Evolutionary conservation across 495 filamentous ascomycete species (phyloP).

Genomic region (Penicillium pulvis): DNA sequence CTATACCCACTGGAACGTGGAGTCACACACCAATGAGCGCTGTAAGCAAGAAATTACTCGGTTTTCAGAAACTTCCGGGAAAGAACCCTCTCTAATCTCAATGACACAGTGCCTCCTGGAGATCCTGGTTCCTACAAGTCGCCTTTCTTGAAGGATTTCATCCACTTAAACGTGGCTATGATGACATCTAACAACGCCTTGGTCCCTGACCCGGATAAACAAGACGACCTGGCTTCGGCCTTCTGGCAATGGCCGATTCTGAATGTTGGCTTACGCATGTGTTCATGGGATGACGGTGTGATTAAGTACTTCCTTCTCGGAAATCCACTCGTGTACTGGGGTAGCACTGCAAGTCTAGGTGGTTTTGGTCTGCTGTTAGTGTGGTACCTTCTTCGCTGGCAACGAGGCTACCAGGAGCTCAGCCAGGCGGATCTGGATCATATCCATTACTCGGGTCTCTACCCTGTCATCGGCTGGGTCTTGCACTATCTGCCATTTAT

Average conservation of each 20-base stretch:
- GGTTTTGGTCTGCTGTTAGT: constrained; percentile 68
- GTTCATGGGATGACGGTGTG: constrained; percentile 93
- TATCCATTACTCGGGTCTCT: constrained; percentile 90
- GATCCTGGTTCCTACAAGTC: constrained; percentile 94
- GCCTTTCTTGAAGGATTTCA: constrained; percentile 93
- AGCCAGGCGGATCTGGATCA: constrained; percentile 79
- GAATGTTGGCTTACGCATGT: constrained; percentile 95
- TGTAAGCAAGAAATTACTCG: constrained; percentile 60
- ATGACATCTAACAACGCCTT: constrained; percentile 99
- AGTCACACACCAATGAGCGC: constrained; percentile 91
- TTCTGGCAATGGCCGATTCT: constrained; percentile 99
- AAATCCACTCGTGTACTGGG: constrained; percentile 97
- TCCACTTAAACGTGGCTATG: constrained; percentile 98
- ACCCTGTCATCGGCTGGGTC: constrained; percentile 92
- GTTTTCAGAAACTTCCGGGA: not conserved
- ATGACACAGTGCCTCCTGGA: constrained; percentile 73
- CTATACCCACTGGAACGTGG: constrained; percentile 99
- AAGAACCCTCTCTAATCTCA: not conserved
- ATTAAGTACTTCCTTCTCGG: constrained; percentile 98
- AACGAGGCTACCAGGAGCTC: constrained; percentile 88
- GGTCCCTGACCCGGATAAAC: constrained; percentile 97
- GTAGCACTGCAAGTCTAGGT: constrained; percentile 75
- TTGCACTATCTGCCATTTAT: constrained; percentile 95
- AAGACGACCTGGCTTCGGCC: constrained; percentile 93
- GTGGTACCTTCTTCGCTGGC: constrained; percentile 95